Evolutionary conservation across 441 rosid genomes (phyloP), one percentile per base, ranked within the genome.

Genomic region (Eruca vesicaria): DNA sequence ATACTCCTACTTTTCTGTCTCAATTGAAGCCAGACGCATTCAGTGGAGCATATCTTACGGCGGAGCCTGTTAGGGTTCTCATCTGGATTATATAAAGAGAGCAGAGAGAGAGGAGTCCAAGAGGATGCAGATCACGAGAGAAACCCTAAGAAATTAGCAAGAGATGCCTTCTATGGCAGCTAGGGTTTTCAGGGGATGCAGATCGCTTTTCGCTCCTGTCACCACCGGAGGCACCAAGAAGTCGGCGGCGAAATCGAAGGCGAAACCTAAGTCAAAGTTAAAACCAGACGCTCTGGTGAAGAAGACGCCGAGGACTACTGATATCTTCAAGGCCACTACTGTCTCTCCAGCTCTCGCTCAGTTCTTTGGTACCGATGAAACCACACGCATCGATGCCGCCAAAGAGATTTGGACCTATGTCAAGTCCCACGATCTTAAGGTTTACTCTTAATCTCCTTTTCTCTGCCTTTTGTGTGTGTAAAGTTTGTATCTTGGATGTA

Each of bases 351-450:
- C 84, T 31, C 88, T 90, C n/a, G 78, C 86, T n/a, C 72, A 59
- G 58, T 86, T 94, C 83, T 86, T 94, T 12, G 94, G 90, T 15
- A 80, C 76, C 26, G 62, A 83, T 3, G 88, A 89, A 72, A 80
- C 86, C 78, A 88, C 96, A 45, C 98, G 97, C 31, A 41, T 82
- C 0, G 86, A 82, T 2, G 91, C 88, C 10, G 85, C 87, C 69
- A 90, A 93, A 82, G 77, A 81, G 86, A 84, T 92, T 71, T 94
- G 99, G 99, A 52, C 77, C 52, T 84, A 94, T 74, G 84, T 90
- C 84, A 94, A 94, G 84, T 75, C 82, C 7, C 76, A 88, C 64
- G 84, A 87, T 69, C 94, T 94, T 53, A 98, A 94, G 99, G 99
- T 94, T n/a, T 36, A 63, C n/a, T 58, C 73, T 63, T 56, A n/a